Conservation (phyloP, 306 rosid genomes). For the Vigna trinervia region DNA sequence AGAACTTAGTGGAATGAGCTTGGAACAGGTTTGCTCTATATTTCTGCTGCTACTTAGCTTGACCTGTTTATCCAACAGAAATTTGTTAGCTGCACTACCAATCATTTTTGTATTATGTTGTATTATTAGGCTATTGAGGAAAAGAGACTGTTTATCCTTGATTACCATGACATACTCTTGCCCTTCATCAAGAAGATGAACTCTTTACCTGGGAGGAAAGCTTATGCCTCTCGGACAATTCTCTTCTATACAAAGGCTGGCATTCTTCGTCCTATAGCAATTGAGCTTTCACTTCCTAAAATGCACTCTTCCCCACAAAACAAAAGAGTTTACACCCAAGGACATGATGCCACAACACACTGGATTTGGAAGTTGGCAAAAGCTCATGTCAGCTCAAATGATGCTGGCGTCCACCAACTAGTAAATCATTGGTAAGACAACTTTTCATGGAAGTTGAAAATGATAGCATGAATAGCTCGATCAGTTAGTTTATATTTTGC, state of each 20-base stretch:
- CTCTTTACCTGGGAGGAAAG: constrained; percentile 76
- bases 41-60: constrained; percentile 25
- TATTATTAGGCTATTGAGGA: constrained; percentile 77
- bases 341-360: constrained; percentile 81
- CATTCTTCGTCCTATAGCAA: constrained; percentile 70
- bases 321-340: constrained; percentile 73
- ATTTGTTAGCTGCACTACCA: constrained; percentile 26
- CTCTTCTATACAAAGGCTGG: constrained; percentile 58
- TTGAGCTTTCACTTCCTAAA: constrained; percentile 90
- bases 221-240: constrained; percentile 89
- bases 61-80: constrained; percentile 27
- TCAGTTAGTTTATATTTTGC: too few species aligned
- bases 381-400: constrained; percentile 94
- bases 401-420: constrained; percentile 90
- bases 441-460: constrained; percentile 27
- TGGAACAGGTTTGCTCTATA: constrained; percentile 65
- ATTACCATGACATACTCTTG: constrained; percentile 78
- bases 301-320: constrained; percentile 55
- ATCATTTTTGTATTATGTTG: constrained; percentile 38
- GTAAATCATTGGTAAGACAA: constrained; percentile 88
- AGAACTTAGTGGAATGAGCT: constrained; percentile 77
- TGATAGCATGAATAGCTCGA: background rate
- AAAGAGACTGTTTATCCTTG: constrained; percentile 82
- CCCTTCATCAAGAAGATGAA: constrained; percentile 88
- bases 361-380: constrained; percentile 98